Evolutionary conservation across 345 rosid species (phyloP).

Genomic region (Populus simonii): DNA sequence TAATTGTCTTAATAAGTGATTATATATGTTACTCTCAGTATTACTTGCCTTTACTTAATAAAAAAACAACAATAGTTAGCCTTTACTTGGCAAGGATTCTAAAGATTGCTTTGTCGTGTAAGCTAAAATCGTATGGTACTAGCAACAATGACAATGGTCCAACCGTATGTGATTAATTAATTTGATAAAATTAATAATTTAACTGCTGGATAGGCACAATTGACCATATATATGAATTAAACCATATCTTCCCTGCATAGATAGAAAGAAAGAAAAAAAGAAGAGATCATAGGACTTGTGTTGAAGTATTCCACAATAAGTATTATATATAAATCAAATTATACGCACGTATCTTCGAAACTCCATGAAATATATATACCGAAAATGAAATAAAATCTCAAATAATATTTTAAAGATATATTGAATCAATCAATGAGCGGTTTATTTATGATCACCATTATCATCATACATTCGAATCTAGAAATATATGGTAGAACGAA

Average conservation of each 20-base stretch:
- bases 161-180: not conserved
- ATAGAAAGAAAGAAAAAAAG: too few species aligned
- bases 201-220: not conserved
- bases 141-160: constrained; percentile 10
- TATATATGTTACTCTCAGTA: not conserved
- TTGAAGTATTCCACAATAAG: not conserved
- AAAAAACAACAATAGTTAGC: not conserved
- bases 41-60: not conserved
- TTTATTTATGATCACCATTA: too few species aligned
- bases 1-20: not conserved
- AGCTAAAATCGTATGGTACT: not conserved
- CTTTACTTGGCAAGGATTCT: not conserved
- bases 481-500: too few species aligned
- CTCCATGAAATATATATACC: not conserved
- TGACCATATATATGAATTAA: not conserved
- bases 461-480: too few species aligned
- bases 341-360: not conserved
- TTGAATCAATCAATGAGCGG: too few species aligned
- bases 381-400: too few species aligned
- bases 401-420: too few species aligned
- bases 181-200: not conserved
- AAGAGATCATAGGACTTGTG: not conserved
- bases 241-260: not conserved
- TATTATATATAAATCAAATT: not conserved
- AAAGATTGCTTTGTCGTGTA: not conserved